Percentiles rank a stretch among this genome's conserved stretches.
These are phyloP conservation scores for Excoecaria cochinchinensis DNA, from an alignment of 345 rosid genomes.

Conservation along the genomic window DNA sequence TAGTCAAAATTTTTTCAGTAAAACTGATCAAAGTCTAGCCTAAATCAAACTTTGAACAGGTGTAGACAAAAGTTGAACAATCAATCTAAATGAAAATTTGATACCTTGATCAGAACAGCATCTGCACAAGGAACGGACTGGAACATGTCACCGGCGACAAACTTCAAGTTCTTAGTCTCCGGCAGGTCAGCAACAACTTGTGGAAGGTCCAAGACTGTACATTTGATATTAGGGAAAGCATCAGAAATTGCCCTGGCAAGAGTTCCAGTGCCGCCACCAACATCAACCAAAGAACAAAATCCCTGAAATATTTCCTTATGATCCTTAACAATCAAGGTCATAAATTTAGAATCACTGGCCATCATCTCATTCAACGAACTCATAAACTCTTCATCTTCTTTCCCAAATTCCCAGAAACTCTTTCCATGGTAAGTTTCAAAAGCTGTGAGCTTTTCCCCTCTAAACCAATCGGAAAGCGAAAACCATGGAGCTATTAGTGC, in stretches of 20 bases:
- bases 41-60: too few species aligned
- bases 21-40: too few species aligned
- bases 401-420: constrained; percentile 28
- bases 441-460: constrained; percentile 19
- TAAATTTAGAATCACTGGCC: constrained; percentile 43
- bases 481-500: constrained; percentile 31
- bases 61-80: not conserved
- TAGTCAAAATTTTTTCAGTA: too few species aligned
- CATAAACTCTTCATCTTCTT: constrained; percentile 25
- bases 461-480: constrained; percentile 34
- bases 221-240: constrained; percentile 32
- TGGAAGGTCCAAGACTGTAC: constrained; percentile 48
- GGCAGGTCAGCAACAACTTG: constrained; percentile 34
- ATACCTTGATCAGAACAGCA: constrained; percentile 44
- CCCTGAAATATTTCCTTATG: constrained; percentile 39
- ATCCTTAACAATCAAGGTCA: constrained; percentile 36
- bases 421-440: constrained; percentile 38
- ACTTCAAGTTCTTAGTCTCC: constrained; percentile 31
- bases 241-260: constrained; percentile 36
- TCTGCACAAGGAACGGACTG: constrained; percentile 43
- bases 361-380: constrained; percentile 32
- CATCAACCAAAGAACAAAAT: constrained; percentile 42
- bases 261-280: constrained; percentile 48
- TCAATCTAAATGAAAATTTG: not conserved
- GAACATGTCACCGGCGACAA: constrained; percentile 48